phyloP scores from a whole-genome alignment of 208 protist species.

The Porcisia deanei region DNA sequence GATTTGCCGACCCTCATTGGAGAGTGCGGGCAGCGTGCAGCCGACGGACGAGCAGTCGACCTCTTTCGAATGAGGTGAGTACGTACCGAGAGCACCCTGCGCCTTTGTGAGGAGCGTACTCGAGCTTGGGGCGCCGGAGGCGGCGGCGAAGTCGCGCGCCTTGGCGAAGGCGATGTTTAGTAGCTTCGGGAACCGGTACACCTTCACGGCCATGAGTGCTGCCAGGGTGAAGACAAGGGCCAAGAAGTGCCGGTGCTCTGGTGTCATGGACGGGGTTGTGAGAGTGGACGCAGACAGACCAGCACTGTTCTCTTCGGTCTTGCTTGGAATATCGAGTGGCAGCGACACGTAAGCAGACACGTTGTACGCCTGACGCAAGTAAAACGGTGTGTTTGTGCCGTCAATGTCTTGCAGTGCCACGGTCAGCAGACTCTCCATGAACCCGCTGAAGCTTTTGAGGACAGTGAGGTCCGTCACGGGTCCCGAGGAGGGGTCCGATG shows the following conservation, averaged over 20 bases:
- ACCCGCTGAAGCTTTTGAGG: slow-evolving; percentile 74
- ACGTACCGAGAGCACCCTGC: slow-evolving; percentile 64
- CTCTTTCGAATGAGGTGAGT: slow-evolving; percentile 75
- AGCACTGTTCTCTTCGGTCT: slow-evolving; percentile 3
- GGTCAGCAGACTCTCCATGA: slow-evolving; percentile 76
- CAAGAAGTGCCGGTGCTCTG: slow-evolving; percentile 73
- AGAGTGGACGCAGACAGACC: slow-evolving; percentile 8
- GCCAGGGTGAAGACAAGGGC: slow-evolving; percentile 62
- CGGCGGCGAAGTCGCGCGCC: slow-evolving; percentile 57
- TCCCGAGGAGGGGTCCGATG: slow-evolving; percentile 50
- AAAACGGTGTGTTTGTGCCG: slow-evolving; percentile 71
- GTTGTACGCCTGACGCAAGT: slow-evolving; percentile 78
- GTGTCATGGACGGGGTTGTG: slow-evolving; percentile 13
- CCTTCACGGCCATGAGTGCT: slow-evolving; percentile 84
- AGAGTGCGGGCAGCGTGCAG: slow-evolving; percentile 43
- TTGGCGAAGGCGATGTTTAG: slow-evolving; percentile 72
- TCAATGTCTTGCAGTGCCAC: slow-evolving; percentile 80
- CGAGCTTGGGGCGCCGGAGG: slow-evolving; percentile 38
- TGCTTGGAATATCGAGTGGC: slow-evolving; percentile 37
- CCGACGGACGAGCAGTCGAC: slow-evolving; percentile 56
- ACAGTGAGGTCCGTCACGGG: slow-evolving; percentile 45
- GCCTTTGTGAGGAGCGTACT: slow-evolving; percentile 55
- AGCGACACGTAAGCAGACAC: slow-evolving; percentile 78
- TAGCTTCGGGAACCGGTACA: slow-evolving; percentile 83
- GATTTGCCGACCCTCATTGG: slow-evolving; percentile 48